These are phyloP conservation scores for Cyberlindnera subsufficiens DNA, from an alignment of 805 yeast species.

Conservation along the genomic window DNA sequence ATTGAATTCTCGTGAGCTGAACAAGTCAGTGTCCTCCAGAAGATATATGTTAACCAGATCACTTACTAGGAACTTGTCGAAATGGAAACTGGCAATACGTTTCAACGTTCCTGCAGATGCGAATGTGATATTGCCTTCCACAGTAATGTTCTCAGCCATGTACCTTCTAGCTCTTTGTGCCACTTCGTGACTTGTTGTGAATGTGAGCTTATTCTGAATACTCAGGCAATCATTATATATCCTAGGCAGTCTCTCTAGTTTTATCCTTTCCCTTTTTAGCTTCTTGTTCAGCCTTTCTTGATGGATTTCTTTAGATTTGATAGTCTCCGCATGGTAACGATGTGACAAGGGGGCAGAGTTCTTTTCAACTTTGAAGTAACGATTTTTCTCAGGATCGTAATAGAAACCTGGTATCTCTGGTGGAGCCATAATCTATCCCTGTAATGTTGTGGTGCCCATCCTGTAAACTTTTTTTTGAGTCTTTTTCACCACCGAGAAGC, in stretches of 20 bases:
- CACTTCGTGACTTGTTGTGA: neutral
- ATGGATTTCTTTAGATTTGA: slow-evolving; percentile 12
- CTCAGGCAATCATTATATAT: neutral
- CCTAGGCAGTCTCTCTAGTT: neutral
- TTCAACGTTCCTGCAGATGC: slow-evolving; percentile 3
- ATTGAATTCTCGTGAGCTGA: too few species aligned
- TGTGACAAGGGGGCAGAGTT: slow-evolving; percentile 7
- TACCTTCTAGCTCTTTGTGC: neutral
- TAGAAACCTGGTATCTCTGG: slow-evolving; percentile 22
- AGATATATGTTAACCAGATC: slow-evolving; percentile 8
- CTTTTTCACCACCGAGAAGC: neutral
- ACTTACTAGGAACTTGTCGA: slow-evolving; percentile 1
- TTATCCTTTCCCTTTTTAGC: neutral
- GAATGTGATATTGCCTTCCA: neutral
- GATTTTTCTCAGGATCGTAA: slow-evolving; percentile 20
- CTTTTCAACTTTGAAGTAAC: slow-evolving; percentile 22
- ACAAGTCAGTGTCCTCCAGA: neutral
- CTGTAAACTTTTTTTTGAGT: neutral
- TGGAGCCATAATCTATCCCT: slow-evolving; percentile 3
- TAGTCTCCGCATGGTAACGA: slow-evolving; percentile 8
- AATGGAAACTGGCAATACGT: neutral
- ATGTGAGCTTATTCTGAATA: neutral
- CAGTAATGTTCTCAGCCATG: neutral
- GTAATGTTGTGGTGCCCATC: neutral
- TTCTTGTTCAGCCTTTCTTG: slow-evolving; percentile 5